A percentile compares a stretch with the other conserved stretches of the same genome.
These are phyloP conservation scores for Colletotrichum phormii DNA, from an alignment of 2,329 filamentous ascomycete species.

Conservation along the genomic window DNA sequence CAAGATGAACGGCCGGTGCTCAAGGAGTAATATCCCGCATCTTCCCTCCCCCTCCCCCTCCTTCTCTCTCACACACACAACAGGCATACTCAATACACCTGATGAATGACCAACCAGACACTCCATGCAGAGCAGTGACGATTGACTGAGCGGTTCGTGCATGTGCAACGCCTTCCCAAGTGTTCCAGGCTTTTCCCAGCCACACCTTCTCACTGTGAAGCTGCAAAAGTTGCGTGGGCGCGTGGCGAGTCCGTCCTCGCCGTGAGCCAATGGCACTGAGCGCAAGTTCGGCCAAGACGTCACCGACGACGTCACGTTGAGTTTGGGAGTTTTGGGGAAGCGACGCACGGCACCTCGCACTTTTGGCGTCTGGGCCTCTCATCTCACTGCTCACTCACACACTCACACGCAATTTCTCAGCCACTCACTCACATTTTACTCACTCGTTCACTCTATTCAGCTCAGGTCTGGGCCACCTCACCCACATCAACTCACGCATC, in stretches of 20 bases:
- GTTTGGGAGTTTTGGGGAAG: not conserved
- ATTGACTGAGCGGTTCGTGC: constrained; percentile 26
- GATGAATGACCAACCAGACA: not conserved
- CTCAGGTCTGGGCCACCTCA: not conserved
- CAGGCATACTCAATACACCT: not conserved
- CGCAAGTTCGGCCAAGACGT: constrained; percentile 23
- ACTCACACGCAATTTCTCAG: not conserved
- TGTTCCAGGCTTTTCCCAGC: constrained; percentile 37
- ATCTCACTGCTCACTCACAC: not conserved
- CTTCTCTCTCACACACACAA: not conserved
- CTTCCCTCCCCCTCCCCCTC: not conserved
- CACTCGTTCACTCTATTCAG: not conserved
- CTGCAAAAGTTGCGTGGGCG: not conserved
- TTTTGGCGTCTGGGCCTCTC: not conserved
- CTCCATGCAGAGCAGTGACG: constrained; percentile 23
- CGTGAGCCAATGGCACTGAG: constrained; percentile 20
- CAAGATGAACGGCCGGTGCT: not conserved
- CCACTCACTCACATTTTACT: not conserved
- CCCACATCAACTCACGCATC: not conserved
- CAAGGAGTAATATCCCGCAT: constrained; percentile 3
- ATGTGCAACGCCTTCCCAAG: not conserved
- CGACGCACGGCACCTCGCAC: not conserved
- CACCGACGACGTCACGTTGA: constrained; percentile 36
- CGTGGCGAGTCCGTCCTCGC: constrained; percentile 34
- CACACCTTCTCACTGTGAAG: constrained; percentile 21